A percentile compares a stretch with the other conserved stretches of the same genome.
Conservation (phyloP, 805 yeast species). For the Zygosaccharomyces pseudorouxii region DNA sequence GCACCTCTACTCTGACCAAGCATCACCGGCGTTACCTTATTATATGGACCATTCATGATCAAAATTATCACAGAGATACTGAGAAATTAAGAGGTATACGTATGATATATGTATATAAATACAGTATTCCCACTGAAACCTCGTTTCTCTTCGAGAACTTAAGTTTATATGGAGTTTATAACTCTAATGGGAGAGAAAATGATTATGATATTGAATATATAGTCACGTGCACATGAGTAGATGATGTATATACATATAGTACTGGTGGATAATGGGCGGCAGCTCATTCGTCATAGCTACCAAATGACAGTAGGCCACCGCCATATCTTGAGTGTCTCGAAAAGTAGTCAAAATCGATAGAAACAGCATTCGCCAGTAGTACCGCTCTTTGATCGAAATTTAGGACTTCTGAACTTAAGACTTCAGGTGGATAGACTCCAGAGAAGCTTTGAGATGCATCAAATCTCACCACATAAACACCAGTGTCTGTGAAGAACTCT, state of each 20-base stretch:
- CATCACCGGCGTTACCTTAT: conserved; percentile 26
- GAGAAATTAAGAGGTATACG: not conserved
- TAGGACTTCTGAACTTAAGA: conserved; percentile 40
- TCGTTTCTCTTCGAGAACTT: too few relatives aligned
- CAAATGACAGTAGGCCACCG: conserved; percentile 37
- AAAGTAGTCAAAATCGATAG: conserved; percentile 93
- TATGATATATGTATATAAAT: not conserved
- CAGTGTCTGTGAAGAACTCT: conserved; percentile 91
- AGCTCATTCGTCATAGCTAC: conserved; percentile 22
- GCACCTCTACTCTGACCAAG: conserved; percentile 18
- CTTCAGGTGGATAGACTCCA: conserved; percentile 48
- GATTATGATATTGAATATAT: too few relatives aligned
- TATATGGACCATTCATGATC: conserved; percentile 17
- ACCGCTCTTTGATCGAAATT: conserved; percentile 81
- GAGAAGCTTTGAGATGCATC: conserved; percentile 60
- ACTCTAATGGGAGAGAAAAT: too few relatives aligned
- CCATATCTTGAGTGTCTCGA: conserved; percentile 78
- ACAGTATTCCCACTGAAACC: not conserved
- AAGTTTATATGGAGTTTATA: too few relatives aligned
- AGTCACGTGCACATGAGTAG: too few relatives aligned
- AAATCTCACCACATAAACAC: conserved; percentile 83
- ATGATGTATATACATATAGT: not conserved
- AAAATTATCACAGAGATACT: not conserved
- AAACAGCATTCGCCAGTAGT: conserved; percentile 78
- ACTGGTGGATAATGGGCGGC: too few relatives aligned